Evolutionary conservation across 805 yeast species (phyloP).

Genomic region (Saccharomyces cerevisiae): DNA sequence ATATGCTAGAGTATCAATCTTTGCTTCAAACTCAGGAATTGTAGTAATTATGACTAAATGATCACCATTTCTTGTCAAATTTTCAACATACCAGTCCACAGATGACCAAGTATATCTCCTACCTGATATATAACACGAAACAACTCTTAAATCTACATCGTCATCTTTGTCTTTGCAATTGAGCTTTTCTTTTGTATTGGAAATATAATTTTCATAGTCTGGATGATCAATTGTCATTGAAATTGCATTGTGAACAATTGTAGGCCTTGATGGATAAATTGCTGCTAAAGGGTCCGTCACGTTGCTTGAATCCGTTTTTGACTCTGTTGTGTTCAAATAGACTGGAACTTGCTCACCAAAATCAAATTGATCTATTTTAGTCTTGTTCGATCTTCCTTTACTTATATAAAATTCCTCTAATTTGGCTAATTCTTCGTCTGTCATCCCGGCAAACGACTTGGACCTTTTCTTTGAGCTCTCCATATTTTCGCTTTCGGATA

Average conservation of each 20-base stretch:
- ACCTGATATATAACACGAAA: conserved; percentile 56
- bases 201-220: conserved; percentile 13
- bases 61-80: conserved; percentile 54
- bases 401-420: conserved; percentile 24
- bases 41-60: conserved; percentile 52
- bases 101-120: conserved; percentile 70
- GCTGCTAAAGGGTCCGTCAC: conserved; percentile 18
- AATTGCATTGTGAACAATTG: conserved; percentile 23
- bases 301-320: not conserved
- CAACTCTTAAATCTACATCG: conserved; percentile 31
- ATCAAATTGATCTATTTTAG: conserved; percentile 24
- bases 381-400: conserved; percentile 18
- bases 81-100: conserved; percentile 56
- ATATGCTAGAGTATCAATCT: conserved; percentile 7
- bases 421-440: conserved; percentile 24
- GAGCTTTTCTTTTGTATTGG: conserved; percentile 2
- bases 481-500: not conserved
- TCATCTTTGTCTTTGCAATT: conserved; percentile 6
- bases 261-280: conserved; percentile 30
- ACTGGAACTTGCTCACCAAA: conserved; percentile 24
- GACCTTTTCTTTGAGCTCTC: conserved; percentile 5
- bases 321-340: conserved; percentile 7
- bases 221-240: conserved; percentile 18
- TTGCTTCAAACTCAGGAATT: conserved; percentile 31
- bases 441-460: conserved; percentile 30